Evolutionary conservation across 257 asterid species (phyloP), one percentile per base, ranked within the genome.

Genomic region (Thymus mandschuricus): DNA sequence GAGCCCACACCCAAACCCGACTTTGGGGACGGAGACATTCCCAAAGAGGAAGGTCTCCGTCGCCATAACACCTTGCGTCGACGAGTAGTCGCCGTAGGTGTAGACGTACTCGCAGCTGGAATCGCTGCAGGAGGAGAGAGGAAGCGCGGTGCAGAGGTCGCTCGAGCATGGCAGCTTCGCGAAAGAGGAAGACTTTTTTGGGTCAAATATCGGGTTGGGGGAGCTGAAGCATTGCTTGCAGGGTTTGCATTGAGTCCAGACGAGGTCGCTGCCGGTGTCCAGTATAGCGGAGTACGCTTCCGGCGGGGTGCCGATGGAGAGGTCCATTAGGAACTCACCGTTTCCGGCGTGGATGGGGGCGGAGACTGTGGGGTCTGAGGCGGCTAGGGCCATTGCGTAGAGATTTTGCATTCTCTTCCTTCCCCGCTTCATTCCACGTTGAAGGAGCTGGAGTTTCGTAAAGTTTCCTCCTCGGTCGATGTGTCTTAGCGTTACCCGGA

Each of bases 221-320:
- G 88, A 96, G 6, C 81, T 54, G 72, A 82, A 91, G 52, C 97
- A 91, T 33, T 84, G 77, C 52, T 73, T 77, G 72, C 97, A 87
- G 10, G 97, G 92, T 70, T 91, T 84, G 76, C 96, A 89, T 46
- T 91, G 97, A 7, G 97, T 91, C 97, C 96, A 91, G 61, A 87
- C 81, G 28, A 91, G 66, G 48, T 91, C 96, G 62, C 97, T 89
- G 30, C 97, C 97, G 0, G 95, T 89, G 44, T 91, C 97, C 44
- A 91, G 70, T 10, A 91, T 91, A 1, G 91, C 96, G 13, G 85
- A 72, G 50, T 81, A 91, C 1, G 87, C 13, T 0, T 51, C 44
- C 3, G 87, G 79, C 7, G 97, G 97, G 0, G 86, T 84, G 12
- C 97, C 97, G 13, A 91, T 84, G 1, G 92, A 74, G n/a, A 91